These are phyloP conservation scores for Aspergillus tamarii DNA, from an alignment of 2,329 filamentous ascomycete species.

Conservation along the genomic window DNA sequence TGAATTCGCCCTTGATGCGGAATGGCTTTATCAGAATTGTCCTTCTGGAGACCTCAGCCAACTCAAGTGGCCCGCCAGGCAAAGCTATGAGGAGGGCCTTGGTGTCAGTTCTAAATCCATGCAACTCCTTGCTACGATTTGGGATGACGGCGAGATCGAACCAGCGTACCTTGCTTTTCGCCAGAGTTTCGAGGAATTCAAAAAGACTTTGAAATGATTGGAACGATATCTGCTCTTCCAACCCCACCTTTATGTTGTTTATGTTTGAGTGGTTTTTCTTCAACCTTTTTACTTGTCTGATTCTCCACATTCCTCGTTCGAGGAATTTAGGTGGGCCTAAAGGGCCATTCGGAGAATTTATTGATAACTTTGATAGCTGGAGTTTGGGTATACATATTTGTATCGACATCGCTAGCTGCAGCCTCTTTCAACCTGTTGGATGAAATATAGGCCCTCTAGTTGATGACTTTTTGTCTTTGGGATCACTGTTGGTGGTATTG, in stretches of 20 bases:
- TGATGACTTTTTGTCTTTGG: not conserved
- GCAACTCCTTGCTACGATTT: constrained; percentile 19
- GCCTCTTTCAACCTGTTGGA: constrained; percentile 3
- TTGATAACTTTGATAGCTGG: not conserved
- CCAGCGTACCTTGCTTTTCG: constrained; percentile 18
- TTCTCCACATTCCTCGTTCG: not conserved
- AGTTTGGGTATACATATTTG: not conserved
- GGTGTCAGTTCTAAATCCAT: constrained; percentile 17
- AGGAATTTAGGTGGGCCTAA: constrained; percentile 5
- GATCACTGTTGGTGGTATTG: not conserved
- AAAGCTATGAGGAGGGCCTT: constrained; percentile 22
- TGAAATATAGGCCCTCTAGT: constrained; percentile 4
- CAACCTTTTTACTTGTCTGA: not conserved
- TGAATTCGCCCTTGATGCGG: constrained; percentile 28
- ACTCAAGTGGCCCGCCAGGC: constrained; percentile 26
- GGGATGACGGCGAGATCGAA: constrained; percentile 22
- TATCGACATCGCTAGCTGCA: not conserved
- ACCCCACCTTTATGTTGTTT: not conserved
- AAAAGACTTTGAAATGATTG: constrained; percentile 15
- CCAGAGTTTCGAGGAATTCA: constrained; percentile 22
- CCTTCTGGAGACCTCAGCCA: constrained; percentile 28
- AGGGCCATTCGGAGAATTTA: not conserved
- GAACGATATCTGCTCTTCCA: not conserved
- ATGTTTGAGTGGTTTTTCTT: not conserved
- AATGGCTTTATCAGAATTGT: constrained; percentile 31